Percentiles rank a stretch among this genome's conserved stretches.
Conservation (phyloP, 202 grass and related monocot species). For the Eragrostis tef region DNA sequence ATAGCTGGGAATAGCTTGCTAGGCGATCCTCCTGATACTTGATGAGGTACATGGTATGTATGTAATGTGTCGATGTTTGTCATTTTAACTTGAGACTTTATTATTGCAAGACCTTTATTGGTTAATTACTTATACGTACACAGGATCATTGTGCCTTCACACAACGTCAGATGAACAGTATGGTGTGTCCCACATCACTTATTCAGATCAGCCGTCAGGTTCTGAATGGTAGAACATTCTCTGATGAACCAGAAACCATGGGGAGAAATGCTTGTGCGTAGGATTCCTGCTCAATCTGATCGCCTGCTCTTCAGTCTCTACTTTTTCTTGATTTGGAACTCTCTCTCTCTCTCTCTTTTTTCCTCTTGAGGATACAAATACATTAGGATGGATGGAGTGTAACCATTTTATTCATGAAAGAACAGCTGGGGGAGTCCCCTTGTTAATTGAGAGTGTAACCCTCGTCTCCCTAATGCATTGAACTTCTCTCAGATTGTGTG, state of each 20-base stretch:
- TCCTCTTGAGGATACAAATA: not conserved
- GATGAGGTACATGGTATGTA: slow-evolving; percentile 24
- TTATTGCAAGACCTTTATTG: not conserved
- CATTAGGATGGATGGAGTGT: not conserved
- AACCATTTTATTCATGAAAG: not conserved
- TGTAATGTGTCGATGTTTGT: not conserved
- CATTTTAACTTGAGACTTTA: slow-evolving; percentile 27
- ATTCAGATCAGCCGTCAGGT: not conserved
- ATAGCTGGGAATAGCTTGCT: not conserved
- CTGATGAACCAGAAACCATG: not conserved
- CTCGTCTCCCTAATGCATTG: not conserved
- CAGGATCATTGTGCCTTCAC: not conserved
- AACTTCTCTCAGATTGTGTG: not conserved
- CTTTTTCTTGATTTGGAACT: not conserved
- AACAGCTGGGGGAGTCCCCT: too few species aligned
- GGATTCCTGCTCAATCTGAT: not conserved
- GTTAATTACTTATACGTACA: slow-evolving; percentile 15
- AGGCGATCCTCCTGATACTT: not conserved
- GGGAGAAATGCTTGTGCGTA: not conserved
- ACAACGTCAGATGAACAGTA: not conserved
- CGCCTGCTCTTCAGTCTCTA: not conserved
- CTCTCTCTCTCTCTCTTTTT: not conserved
- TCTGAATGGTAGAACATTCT: not conserved
- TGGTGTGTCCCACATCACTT: not conserved
- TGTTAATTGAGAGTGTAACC: not conserved